Conservation (phyloP, 2,329 filamentous ascomycete genomes). For the Akanthomyces uredinophilus region DNA sequence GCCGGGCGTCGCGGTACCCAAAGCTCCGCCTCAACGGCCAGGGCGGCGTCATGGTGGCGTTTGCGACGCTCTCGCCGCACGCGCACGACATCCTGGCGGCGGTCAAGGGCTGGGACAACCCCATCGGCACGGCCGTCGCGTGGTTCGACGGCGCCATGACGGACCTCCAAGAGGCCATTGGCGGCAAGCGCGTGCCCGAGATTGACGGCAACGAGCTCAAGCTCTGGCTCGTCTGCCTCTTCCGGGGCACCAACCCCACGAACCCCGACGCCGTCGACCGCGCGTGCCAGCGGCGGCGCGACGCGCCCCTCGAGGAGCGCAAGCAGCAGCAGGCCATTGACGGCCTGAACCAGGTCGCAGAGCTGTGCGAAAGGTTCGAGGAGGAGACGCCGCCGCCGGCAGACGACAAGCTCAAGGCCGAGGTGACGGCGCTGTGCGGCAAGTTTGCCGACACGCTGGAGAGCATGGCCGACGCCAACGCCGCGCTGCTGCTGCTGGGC, state of each 20-base stretch:
- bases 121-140: neutral
- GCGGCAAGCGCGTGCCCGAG: neutral
- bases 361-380: neutral
- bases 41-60: neutral
- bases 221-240: neutral
- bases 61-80: neutral
- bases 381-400: neutral
- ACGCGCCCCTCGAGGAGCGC: neutral
- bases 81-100: neutral
- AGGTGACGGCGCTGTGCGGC: neutral
- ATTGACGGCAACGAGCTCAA: conserved; percentile 3
- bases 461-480: neutral
- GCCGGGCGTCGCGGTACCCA: neutral
- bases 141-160: neutral
- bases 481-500: neutral
- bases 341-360: neutral
- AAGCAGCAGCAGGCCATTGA: neutral
- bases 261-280: neutral
- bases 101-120: neutral
- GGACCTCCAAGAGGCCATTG: neutral
- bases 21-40: neutral
- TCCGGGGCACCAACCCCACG: neutral
- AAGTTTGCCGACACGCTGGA: neutral
- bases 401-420: neutral
- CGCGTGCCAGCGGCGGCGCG: neutral